Percentiles rank a stretch among this genome's conserved stretches.
Evolutionary conservation across 2,329 filamentous ascomycete species (phyloP).

Genomic region (Epicoccum sorghinum): DNA sequence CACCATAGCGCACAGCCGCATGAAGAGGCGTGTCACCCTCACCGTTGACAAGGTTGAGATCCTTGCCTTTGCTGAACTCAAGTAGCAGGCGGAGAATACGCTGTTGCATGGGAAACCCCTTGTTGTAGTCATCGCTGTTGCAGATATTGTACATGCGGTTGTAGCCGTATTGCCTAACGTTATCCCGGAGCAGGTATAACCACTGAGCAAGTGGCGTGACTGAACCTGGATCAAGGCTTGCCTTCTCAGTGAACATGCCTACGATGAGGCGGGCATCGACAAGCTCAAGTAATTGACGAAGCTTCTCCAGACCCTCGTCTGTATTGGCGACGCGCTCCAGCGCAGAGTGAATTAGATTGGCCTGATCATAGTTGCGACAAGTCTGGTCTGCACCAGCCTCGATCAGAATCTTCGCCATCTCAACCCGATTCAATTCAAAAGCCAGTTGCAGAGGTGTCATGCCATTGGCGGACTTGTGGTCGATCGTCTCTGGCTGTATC

Average conservation of each 20-base stretch:
- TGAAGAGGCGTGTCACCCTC: conserved; percentile 71
- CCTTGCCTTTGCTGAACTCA: conserved; percentile 51
- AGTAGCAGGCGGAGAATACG: conserved; percentile 35
- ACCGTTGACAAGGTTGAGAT: conserved; percentile 65
- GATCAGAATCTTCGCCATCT: conserved; percentile 67
- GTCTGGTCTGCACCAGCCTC: conserved; percentile 73
- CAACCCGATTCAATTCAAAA: conserved; percentile 60
- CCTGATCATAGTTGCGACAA: conserved; percentile 63
- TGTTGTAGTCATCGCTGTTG: neutral
- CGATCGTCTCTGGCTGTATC: conserved; percentile 65
- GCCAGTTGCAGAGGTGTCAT: conserved; percentile 74
- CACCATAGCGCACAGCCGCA: conserved; percentile 54
- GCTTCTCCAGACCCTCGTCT: conserved; percentile 42
- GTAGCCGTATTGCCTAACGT: neutral
- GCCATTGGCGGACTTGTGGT: conserved; percentile 62
- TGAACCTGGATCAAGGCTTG: conserved; percentile 57
- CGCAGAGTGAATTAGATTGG: conserved; percentile 71
- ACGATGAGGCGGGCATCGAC: conserved; percentile 64
- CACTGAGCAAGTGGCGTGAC: conserved; percentile 66
- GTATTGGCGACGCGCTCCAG: neutral
- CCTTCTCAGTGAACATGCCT: conserved; percentile 64
- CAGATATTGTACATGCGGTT: neutral
- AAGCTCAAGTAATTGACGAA: conserved; percentile 59
- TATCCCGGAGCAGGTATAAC: neutral
- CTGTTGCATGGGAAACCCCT: neutral